Evolutionary conservation across 2,329 filamentous ascomycete genomes (phyloP), one percentile per base, ranked within the genome.

Genomic region (Akanthomyces uredinophilus): DNA sequence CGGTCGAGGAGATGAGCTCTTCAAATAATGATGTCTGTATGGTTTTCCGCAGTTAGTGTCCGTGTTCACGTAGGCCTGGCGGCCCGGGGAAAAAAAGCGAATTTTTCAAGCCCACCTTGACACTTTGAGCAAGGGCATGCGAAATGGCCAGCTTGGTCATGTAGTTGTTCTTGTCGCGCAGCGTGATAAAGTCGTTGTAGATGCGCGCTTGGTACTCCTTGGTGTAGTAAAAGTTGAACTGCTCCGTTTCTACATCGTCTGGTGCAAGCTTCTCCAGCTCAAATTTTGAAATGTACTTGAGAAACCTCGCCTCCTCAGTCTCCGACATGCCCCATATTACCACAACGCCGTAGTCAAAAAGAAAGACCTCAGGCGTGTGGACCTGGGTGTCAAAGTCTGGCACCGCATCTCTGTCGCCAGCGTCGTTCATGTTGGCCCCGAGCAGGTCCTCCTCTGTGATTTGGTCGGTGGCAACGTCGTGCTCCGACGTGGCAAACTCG

Each of bases 141-240:
- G 92, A 96, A 72, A 98, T 98, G 61, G 94, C 92, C 43, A 98
- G 81, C 78, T 98, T 98, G 68, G 90, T 96, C 95, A 98, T 98
- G 78, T 98, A 96, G 75, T 96, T 96, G 70, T 88, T 88, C 77
- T 96, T 96, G 70, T 98, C 94, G 54, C 93, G 84, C 64, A 99
- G 77, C 2, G 91, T 95, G 75, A 99, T 99, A 70, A 99, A 99
- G 76, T 99, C 95, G 76, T 99, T 99, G 83, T 99, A 99, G 74
- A 99, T 99, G 57, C 95, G 89, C 24, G 95, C 92, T 77, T 99
- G 96, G 74, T 99, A 99, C 73, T 98, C 94, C 70, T 90, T 86
- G 3, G 95, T 98, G 78, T 99, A 98, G 80, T 99, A 99, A 75
- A 98, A 99, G 74, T 99, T 99, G 82, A 99, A 99, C 71, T 94